Evolutionary conservation across 768 basidiomycete genomes (phyloP), one percentile per base, ranked within the genome.

Genomic region (Russula olivacea): DNA sequence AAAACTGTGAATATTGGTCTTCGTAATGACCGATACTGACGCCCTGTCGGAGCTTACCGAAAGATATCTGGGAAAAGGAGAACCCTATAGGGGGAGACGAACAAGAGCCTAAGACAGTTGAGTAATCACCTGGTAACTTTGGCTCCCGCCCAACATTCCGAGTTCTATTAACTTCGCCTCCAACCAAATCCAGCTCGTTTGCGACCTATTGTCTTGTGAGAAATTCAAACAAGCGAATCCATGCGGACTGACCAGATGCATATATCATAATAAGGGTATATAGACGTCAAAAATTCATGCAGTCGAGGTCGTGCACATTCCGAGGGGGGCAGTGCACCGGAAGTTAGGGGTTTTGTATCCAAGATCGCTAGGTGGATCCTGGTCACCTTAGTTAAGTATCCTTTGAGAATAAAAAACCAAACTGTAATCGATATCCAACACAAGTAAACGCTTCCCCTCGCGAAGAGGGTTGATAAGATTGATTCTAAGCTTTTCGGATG

Each of bases 351-450:
- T 69, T 89, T 90, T 17, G 91, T 91, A 72, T 93, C 91, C 68
- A 91, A 74, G 54, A 93, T 91, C 38, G 90, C 89, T 91, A 68
- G 19, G 59, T 47, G 36, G 30, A 23, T 41, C 15, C 38, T 15
- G 23, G 47, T 56, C 38, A 61, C n/a, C 21, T 32, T 30, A 25
- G 4, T 54, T 17, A 23, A 58, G 14, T 14, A 32, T 32, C 48
- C 43, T 23, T 25, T 30, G 21, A 61, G 21, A 52, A 40, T 30
- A 63, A 56, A 64, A 34, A 58, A 17, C 51, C 54, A 82, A 60
- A 90, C 92, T 93, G 68, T 93, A 93, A 72, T 94, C 93, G 59
- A 94, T 84, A 71, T 94, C 93, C 10, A 96, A 79, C 0, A 96
- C 92, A 23, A 94, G 80, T 1, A 96, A 75, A 61, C 83, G 85